These are phyloP conservation scores for Zymoseptoria brevis DNA, from an alignment of 2,329 filamentous ascomycete species.

Conservation along the genomic window DNA sequence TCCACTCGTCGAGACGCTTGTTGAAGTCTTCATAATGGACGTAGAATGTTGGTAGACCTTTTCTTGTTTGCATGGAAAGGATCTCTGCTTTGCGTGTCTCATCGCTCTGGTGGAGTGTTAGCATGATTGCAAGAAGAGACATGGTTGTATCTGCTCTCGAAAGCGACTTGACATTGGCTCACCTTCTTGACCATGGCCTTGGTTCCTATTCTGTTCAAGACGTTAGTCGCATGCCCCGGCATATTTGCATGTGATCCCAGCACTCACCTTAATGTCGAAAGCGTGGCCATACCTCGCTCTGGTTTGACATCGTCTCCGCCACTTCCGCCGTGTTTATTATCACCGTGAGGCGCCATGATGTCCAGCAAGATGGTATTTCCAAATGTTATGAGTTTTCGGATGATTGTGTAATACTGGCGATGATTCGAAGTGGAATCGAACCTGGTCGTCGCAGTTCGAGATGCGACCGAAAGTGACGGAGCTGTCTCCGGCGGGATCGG, in stretches of 20 bases:
- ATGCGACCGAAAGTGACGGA: constrained; percentile 11
- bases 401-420: constrained; percentile 4
- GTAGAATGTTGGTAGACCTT: constrained; percentile 83
- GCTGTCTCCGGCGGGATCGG: constrained; percentile 1
- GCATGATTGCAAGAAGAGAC: background rate
- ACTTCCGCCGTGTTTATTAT: constrained; percentile 22
- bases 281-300: constrained; percentile 74
- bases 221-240: background rate
- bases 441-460: constrained; percentile 8
- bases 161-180: constrained; percentile 24
- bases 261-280: constrained; percentile 70
- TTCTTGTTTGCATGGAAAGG: constrained; percentile 83
- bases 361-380: background rate
- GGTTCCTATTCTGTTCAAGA: constrained; percentile 51
- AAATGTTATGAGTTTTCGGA: constrained; percentile 1
- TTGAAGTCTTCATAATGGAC: constrained; percentile 99
- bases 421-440: constrained; percentile 7
- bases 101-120: constrained; percentile 51
- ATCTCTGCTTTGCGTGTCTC: constrained; percentile 89
- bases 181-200: constrained; percentile 65
- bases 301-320: constrained; percentile 37
- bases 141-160: background rate
- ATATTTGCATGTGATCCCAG: background rate
- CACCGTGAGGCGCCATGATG: constrained; percentile 49
- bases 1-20: constrained; percentile 84